Evolutionary conservation across 257 asterid genomes (phyloP).

Genomic region (Solanum piurae): DNA sequence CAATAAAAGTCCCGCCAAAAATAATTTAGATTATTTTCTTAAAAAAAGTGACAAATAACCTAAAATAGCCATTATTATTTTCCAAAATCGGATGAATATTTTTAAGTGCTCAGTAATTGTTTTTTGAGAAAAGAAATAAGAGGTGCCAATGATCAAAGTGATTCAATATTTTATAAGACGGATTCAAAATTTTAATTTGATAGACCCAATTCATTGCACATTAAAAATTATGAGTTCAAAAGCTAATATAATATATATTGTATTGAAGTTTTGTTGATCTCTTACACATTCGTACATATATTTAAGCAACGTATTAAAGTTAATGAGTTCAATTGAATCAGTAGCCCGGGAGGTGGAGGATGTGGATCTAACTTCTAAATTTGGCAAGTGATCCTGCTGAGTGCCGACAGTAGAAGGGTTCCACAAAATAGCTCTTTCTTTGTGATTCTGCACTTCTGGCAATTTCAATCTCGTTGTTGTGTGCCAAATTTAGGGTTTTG

Average conservation of each 20-base stretch:
- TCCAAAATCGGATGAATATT: not conserved
- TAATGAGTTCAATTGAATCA: not conserved
- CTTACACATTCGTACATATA: no score
- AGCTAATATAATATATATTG: no score
- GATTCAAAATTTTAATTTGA: not conserved
- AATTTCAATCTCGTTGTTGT: not conserved
- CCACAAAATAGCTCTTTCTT: not conserved
- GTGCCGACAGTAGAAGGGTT: not conserved
- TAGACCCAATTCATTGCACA: not conserved
- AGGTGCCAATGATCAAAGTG: not conserved
- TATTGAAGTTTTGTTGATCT: no score
- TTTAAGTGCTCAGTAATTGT: not conserved
- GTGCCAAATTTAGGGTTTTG: not conserved
- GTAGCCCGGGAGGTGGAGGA: no score
- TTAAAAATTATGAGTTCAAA: not conserved
- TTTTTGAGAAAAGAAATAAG: not conserved
- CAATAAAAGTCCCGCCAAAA: slow-evolving; percentile 11
- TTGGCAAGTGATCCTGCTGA: not conserved
- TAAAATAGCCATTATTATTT: not conserved
- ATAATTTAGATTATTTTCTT: not conserved
- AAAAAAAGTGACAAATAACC: not conserved
- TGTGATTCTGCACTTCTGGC: not conserved
- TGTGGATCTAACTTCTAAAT: not conserved
- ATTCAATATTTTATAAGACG: no score
- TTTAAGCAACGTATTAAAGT: no score